A percentile compares a stretch with the other conserved stretches of the same genome.
Evolutionary conservation across 2,329 filamentous ascomycete genomes (phyloP).

Genomic region (Xylariaceae sp.): DNA sequence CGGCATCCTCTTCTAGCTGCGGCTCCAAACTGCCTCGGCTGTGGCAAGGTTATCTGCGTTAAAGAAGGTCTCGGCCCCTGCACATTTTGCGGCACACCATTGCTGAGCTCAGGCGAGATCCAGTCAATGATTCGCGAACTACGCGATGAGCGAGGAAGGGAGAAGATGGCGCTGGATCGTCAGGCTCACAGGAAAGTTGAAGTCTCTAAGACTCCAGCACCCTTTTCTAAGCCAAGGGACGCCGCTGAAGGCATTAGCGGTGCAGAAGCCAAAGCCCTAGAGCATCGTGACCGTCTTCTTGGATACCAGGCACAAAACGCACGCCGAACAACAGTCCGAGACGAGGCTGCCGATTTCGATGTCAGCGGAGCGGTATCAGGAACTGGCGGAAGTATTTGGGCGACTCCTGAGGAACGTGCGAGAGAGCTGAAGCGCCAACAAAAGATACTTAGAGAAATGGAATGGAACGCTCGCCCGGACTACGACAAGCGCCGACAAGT

Average conservation of each 20-base stretch:
- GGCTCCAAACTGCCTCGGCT: slow-evolving; percentile 86
- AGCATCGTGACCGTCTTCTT: slow-evolving; percentile 77
- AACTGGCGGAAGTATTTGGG: slow-evolving; percentile 68
- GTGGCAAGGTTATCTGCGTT: slow-evolving; percentile 92
- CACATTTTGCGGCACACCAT: slow-evolving; percentile 76
- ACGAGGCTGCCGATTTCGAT: slow-evolving; percentile 70
- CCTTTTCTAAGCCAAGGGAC: slow-evolving; percentile 51
- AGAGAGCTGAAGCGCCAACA: slow-evolving; percentile 82
- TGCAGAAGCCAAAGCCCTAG: slow-evolving; percentile 65
- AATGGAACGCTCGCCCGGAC: slow-evolving; percentile 79
- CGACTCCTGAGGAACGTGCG: slow-evolving; percentile 76
- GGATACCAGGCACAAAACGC: slow-evolving; percentile 84
- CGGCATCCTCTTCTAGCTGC: slow-evolving; percentile 85
- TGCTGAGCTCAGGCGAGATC: slow-evolving; percentile 70
- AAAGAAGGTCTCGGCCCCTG: slow-evolving; percentile 93
- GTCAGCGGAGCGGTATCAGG: slow-evolving; percentile 43
- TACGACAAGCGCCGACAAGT: slow-evolving; percentile 86
- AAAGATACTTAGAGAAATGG: slow-evolving; percentile 75
- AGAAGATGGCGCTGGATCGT: slow-evolving; percentile 80
- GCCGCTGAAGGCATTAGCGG: slow-evolving; percentile 40
- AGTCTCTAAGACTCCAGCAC: slow-evolving; percentile 55
- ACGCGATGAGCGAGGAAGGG: slow-evolving; percentile 78
- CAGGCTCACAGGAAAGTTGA: slow-evolving; percentile 64
- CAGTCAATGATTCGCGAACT: slow-evolving; percentile 82
- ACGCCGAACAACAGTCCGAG: slow-evolving; percentile 74